Evolutionary conservation across 352 stramenopile species (phyloP).

Genomic region (Aphanomyces cochlioides): DNA sequence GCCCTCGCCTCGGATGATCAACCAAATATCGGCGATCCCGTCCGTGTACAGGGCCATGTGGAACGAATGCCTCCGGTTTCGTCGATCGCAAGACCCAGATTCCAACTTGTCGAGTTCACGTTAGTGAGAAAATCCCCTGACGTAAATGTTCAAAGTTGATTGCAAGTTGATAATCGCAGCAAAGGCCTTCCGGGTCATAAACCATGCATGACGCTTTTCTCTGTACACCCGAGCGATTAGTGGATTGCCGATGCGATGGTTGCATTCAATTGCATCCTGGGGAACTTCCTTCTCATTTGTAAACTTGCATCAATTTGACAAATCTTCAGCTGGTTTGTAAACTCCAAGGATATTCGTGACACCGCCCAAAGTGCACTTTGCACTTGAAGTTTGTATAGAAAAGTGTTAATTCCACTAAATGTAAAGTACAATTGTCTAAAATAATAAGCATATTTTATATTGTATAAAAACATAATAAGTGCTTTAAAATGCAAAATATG

Average conservation of each 20-base stretch:
- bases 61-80: neutral
- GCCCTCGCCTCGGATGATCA: neutral
- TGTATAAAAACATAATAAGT: neutral
- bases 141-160: too few species aligned
- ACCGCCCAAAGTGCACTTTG: too few species aligned
- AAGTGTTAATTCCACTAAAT: neutral
- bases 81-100: too few species aligned
- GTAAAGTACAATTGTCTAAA: neutral
- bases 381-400: neutral
- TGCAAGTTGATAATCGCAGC: too few species aligned
- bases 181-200: too few species aligned
- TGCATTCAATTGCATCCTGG: too few species aligned
- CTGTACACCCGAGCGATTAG: too few species aligned
- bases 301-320: slow-evolving; percentile 20
- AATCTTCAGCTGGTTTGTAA: slow-evolving; percentile 25
- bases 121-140: too few species aligned
- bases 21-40: neutral
- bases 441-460: slow-evolving; percentile 5
- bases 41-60: neutral
- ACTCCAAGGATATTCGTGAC: neutral
- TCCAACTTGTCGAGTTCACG: too few species aligned
- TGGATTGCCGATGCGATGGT: too few species aligned
- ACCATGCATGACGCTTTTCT: too few species aligned
- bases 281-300: neutral
- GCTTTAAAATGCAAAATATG: neutral